Evolutionary conservation across 2,329 filamentous ascomycete species (phyloP).

Genomic region (Xylariales sp.): DNA sequence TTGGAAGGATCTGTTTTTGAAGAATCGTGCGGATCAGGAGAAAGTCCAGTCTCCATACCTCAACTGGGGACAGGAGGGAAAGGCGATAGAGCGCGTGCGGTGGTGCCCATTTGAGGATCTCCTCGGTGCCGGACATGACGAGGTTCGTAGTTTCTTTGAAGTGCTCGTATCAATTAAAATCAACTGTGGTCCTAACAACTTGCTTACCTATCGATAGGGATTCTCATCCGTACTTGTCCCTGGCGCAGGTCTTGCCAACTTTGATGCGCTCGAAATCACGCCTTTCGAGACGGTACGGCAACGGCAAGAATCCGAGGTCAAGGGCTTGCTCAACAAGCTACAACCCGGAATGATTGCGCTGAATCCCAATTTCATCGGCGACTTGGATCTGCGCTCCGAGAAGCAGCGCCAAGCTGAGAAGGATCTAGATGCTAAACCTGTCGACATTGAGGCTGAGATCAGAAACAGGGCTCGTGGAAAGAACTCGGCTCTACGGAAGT

Average conservation of each 20-base stretch:
- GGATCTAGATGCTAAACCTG: conserved; percentile 68
- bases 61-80: conserved; percentile 84
- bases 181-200: no score
- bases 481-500: conserved; percentile 83
- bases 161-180: no score
- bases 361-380: conserved; percentile 87
- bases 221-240: conserved; percentile 88
- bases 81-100: conserved; percentile 70
- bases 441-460: conserved; percentile 55
- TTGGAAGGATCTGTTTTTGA: conserved; percentile 86
- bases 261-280: conserved; percentile 88
- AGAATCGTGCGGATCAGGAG: conserved; percentile 63
- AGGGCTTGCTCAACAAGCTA: conserved; percentile 85
- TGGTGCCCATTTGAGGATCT: conserved; percentile 98
- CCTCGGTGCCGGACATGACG: conserved; percentile 75
- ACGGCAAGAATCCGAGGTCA: conserved; percentile 88
- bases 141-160: background rate
- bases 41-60: conserved; percentile 89
- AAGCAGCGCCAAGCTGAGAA: conserved; percentile 72
- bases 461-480: conserved; percentile 80
- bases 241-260: conserved; percentile 95
- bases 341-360: conserved; percentile 96
- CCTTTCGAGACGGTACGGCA: conserved; percentile 93
- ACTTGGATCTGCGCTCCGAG: conserved; percentile 75
- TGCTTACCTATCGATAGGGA: no score